phyloP scores from a whole-genome alignment of 305 asterid species.

The Fraxinus ornus region DNA sequence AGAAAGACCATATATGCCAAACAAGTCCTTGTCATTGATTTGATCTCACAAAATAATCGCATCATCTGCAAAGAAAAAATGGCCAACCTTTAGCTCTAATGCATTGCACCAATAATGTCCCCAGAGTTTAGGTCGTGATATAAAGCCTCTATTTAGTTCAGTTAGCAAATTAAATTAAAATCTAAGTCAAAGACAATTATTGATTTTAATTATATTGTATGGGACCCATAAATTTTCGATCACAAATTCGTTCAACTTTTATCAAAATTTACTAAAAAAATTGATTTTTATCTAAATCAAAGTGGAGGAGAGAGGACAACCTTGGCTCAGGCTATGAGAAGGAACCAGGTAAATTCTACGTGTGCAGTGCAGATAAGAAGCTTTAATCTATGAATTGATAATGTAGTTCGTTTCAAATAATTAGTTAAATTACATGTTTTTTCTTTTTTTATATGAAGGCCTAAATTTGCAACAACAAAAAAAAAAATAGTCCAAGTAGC shows the following conservation, averaged over 20 bases:
- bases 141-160: not conserved
- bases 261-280: not conserved
- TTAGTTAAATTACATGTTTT: too few species aligned
- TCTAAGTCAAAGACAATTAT: not conserved
- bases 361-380: too few species aligned
- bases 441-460: too few species aligned
- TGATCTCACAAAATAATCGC: not conserved
- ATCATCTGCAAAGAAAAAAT: not conserved
- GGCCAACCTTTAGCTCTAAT: too few species aligned
- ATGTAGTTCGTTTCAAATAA: too few species aligned
- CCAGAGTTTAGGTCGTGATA: not conserved
- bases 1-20: too few species aligned
- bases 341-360: too few species aligned
- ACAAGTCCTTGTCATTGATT: not conserved
- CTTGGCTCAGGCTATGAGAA: not conserved
- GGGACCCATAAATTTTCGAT: not conserved
- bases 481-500: too few species aligned
- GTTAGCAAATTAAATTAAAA: too few species aligned
- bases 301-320: not conserved
- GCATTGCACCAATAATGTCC: not conserved
- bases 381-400: too few species aligned
- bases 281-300: not conserved
- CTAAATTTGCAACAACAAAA: too few species aligned
- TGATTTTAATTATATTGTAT: too few species aligned
- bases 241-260: not conserved